These are phyloP conservation scores for Phialophora verrucosa DNA, from an alignment of 2,329 filamentous ascomycete genomes.

Conservation along the genomic window DNA sequence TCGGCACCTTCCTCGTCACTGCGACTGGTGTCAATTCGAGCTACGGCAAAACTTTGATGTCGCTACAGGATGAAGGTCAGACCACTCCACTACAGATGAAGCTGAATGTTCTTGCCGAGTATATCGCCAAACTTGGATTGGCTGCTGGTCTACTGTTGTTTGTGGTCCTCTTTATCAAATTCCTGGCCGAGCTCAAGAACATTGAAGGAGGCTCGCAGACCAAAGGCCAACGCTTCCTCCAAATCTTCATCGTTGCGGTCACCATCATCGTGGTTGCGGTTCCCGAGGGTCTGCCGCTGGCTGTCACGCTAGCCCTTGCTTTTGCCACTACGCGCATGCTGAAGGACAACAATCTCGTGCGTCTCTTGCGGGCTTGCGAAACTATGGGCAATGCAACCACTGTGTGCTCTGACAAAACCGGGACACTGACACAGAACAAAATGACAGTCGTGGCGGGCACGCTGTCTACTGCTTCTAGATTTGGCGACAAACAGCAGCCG, in stretches of 20 bases:
- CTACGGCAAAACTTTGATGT: constrained; percentile 79
- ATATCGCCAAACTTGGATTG: constrained; percentile 77
- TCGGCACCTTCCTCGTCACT: constrained; percentile 77
- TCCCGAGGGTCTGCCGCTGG: constrained; percentile 65
- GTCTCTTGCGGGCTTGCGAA: constrained; percentile 64
- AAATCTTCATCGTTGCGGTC: constrained; percentile 64
- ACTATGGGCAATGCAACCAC: constrained; percentile 70
- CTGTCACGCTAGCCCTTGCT: constrained; percentile 66
- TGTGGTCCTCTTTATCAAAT: constrained; percentile 78
- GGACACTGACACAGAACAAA: constrained; percentile 68
- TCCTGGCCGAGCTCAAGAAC: constrained; percentile 65
- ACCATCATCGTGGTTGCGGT: constrained; percentile 66
- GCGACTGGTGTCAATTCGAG: constrained; percentile 75
- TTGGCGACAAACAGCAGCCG: constrained; percentile 49
- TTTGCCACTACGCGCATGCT: constrained; percentile 69
- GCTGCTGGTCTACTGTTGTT: constrained; percentile 77
- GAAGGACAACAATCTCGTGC: constrained; percentile 67
- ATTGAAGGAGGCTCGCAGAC: constrained; percentile 54
- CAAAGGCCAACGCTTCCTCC: constrained; percentile 64
- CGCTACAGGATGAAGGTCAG: constrained; percentile 75
- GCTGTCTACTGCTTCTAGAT: constrained; percentile 54
- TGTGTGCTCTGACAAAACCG: constrained; percentile 70
- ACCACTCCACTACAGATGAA: constrained; percentile 80
- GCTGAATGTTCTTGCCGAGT: constrained; percentile 76
- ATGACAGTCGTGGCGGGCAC: constrained; percentile 67